A percentile compares a stretch with the other conserved stretches of the same genome.
phyloP scores from a whole-genome alignment of 352 stramenopile genomes.

The Blastocystis hominis region DNA sequence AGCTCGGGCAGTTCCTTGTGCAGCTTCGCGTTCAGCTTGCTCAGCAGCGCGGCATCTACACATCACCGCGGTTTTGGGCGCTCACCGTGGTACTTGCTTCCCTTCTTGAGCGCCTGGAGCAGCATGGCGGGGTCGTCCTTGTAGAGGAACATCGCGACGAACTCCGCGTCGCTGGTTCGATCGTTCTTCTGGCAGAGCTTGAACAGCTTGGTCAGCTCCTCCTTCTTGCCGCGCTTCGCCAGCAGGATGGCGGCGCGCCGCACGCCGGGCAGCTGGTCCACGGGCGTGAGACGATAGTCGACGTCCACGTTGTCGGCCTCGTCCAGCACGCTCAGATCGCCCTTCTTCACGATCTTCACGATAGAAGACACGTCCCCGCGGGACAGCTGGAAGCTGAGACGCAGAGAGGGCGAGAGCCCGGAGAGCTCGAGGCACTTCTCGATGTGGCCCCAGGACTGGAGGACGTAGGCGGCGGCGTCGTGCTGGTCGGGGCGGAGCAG shows the following conservation, averaged over 20 bases:
- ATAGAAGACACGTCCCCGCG: conserved; percentile 19
- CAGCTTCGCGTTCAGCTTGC: conserved; percentile 47
- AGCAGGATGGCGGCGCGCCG: conserved; percentile 24
- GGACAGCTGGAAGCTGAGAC: conserved; percentile 49
- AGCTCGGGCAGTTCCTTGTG: conserved; percentile 50
- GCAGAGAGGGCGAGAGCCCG: conserved; percentile 42
- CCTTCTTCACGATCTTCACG: conserved; percentile 56
- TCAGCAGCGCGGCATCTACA: conserved; percentile 43
- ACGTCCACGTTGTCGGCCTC: conserved; percentile 31
- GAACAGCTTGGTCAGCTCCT: conserved; percentile 51
- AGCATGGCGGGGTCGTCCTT: conserved; percentile 42
- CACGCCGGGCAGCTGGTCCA: conserved; percentile 42
- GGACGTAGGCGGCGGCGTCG: conserved; percentile 20
- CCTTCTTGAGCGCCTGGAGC: conserved; percentile 43
- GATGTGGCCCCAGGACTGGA: conserved; percentile 52
- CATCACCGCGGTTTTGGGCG: neutral
- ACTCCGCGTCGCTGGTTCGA: conserved; percentile 23
- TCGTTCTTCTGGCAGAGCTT: conserved; percentile 37
- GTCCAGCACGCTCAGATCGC: conserved; percentile 38
- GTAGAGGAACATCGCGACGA: conserved; percentile 36
- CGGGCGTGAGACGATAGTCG: conserved; percentile 34
- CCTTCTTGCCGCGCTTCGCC: conserved; percentile 50
- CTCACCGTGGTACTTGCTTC: conserved; percentile 34
- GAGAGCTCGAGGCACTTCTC: conserved; percentile 46
- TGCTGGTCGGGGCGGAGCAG: conserved; percentile 14